These are phyloP conservation scores for Grigorovia humatica DNA, from an alignment of 805 yeast genomes.

Conservation along the genomic window DNA sequence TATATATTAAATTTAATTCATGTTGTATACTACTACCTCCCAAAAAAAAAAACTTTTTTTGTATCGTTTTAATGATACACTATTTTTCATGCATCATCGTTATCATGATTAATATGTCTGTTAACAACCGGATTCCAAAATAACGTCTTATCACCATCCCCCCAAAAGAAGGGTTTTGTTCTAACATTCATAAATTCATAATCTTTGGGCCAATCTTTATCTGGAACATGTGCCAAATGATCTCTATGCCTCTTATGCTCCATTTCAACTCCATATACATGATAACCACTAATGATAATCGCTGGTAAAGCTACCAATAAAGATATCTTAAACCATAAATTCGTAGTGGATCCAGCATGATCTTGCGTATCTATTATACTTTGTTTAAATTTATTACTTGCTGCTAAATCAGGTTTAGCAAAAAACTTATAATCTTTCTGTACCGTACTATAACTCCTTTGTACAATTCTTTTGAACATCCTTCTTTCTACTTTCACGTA, in stretches of 20 bases:
- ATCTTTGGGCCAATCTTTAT: conserved; percentile 87
- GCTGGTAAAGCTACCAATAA: conserved; percentile 76
- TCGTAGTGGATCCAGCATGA: conserved; percentile 71
- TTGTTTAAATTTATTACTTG: conserved; percentile 62
- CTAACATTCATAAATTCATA: conserved; percentile 89
- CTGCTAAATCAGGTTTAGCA: conserved; percentile 37
- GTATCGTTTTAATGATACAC: too few relatives aligned
- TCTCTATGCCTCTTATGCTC: conserved; percentile 87
- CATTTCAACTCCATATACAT: conserved; percentile 71
- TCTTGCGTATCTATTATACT: conserved; percentile 53
- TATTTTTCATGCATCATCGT: not conserved
- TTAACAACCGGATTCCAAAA: conserved; percentile 93
- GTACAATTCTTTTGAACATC: not conserved
- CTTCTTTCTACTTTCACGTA: not conserved
- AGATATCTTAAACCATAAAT: conserved; percentile 79
- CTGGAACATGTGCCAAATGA: conserved; percentile 57
- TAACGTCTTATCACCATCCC: conserved; percentile 93
- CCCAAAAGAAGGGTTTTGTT: conserved; percentile 90
- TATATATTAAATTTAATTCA: too few relatives aligned
- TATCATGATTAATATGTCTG: conserved; percentile 56
- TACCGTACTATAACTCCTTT: conserved; percentile 25
- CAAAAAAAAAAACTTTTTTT: too few relatives aligned
- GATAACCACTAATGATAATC: conserved; percentile 61
- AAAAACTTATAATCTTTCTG: conserved; percentile 34
- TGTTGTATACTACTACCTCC: too few relatives aligned